Evolutionary conservation across 202 grass and related monocot genomes (phyloP), one percentile per base, ranked within the genome.

Genomic region (Bolboschoenoplectus hybrid): DNA sequence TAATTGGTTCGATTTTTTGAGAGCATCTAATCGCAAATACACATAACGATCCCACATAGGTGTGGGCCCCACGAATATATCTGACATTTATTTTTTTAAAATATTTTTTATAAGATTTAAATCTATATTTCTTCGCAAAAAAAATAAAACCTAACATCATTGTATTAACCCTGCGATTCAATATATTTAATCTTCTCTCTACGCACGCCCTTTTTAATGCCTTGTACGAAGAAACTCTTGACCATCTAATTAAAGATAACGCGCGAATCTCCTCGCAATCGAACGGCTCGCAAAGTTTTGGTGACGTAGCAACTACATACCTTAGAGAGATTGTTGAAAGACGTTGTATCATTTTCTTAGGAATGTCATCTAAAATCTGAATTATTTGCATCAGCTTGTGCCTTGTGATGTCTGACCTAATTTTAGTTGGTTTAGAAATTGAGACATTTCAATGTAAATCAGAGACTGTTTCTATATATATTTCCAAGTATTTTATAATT

Each of bases 291-390:
- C 0, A 26, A 26, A 26, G 26, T 26, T 26, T 26, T 26, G 26
- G 26, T 26, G 26, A 26, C 26, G 26, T 26, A 26, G 26, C 26
- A 26, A 26, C 26, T 26, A 26, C 26, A 26, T 26, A 26, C 26
- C 26, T 26, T 26, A 26, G 26, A 26, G 26, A 26, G 26, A 26
- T 26, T 26, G 26, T 5, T 79, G 52, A 14, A 58, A 79, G 41
- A 84, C 64, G 34, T 71, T 69, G 62, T 82, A 66, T 50, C 80
- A 0, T 84, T 84, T 50, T 71, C 45, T 67, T 82, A 34, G 20
- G 40, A 35, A 35, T 69, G 20, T 70, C 34, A 68, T 9, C 19
- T 67, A 49, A 26, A 26, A 81, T 62, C 16, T 81, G 1, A 32
- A 58, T 26, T 13, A 46, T 49, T 7, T 49, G 81, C 64, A 16